Percentiles rank a stretch among this genome's conserved stretches.
These are phyloP conservation scores for Arthrocladium fulminans DNA, from an alignment of 2,329 filamentous ascomycete genomes.

Conservation along the genomic window DNA sequence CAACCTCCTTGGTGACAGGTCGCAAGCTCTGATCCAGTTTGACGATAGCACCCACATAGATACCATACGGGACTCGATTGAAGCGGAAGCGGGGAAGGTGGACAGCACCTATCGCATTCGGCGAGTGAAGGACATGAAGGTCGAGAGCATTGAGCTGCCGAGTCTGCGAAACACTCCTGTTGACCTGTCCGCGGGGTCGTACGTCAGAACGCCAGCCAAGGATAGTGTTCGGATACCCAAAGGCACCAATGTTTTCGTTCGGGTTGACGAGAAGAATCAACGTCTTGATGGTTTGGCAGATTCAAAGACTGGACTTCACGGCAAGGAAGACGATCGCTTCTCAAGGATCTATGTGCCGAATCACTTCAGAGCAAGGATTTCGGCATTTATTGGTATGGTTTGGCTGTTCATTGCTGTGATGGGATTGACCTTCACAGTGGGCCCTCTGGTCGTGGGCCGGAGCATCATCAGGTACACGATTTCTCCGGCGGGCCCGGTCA, in stretches of 20 bases:
- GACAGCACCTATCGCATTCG: neutral
- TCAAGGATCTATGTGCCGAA: conserved; percentile 74
- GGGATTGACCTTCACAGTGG: conserved; percentile 73
- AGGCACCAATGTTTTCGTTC: conserved; percentile 68
- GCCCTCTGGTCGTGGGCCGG: conserved; percentile 79
- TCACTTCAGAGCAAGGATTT: conserved; percentile 69
- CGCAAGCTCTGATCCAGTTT: conserved; percentile 32
- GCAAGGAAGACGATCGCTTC: conserved; percentile 53
- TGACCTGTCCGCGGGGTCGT: conserved; percentile 61
- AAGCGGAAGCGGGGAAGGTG: neutral
- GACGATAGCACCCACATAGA: conserved; percentile 16
- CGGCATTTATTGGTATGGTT: conserved; percentile 76
- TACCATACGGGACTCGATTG: neutral
- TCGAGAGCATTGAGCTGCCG: conserved; percentile 24
- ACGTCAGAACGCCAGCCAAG: conserved; percentile 85
- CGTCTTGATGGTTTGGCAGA: conserved; percentile 52
- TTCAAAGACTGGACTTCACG: conserved; percentile 48
- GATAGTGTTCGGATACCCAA: conserved; percentile 93
- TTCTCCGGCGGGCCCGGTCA: conserved; percentile 63
- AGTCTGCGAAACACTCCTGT: conserved; percentile 16
- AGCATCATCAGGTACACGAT: conserved; percentile 65
- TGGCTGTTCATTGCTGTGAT: conserved; percentile 89
- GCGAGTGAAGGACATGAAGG: conserved; percentile 18
- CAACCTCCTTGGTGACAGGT: conserved; percentile 29
- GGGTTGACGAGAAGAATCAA: conserved; percentile 60